These are phyloP conservation scores for Zarea fungicola DNA, from an alignment of 2,329 filamentous ascomycete genomes.

Conservation along the genomic window DNA sequence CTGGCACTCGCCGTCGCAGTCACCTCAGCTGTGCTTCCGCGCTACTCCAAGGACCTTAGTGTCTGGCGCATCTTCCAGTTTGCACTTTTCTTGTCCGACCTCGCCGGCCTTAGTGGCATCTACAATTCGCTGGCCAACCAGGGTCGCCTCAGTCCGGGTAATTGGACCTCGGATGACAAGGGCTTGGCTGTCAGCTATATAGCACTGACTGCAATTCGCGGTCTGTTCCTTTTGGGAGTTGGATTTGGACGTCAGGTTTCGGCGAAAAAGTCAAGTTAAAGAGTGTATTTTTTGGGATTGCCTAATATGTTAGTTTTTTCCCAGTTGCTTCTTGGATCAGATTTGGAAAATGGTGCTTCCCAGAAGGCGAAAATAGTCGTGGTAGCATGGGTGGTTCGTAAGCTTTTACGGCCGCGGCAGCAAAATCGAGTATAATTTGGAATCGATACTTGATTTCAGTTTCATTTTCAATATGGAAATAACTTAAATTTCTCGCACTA, in stretches of 20 bases:
- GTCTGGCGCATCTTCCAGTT: constrained; percentile 19
- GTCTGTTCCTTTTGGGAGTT: constrained; percentile 16
- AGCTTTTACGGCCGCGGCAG: too few species aligned
- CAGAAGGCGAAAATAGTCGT: too few species aligned
- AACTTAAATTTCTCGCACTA: too few species aligned
- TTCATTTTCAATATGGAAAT: too few species aligned
- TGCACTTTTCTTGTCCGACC: constrained; percentile 19
- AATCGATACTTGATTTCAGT: too few species aligned
- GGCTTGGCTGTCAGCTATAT: constrained; percentile 14
- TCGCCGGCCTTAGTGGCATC: constrained; percentile 17
- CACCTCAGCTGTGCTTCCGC: constrained; percentile 17
- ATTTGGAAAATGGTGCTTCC: too few species aligned
- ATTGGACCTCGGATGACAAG: constrained; percentile 17
- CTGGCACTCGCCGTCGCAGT: constrained; percentile 17
- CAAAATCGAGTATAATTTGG: too few species aligned
- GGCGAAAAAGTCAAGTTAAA: constrained; percentile 6
- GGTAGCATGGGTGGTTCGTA: too few species aligned
- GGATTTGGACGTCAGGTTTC: constrained; percentile 9
- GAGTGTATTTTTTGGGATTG: not conserved
- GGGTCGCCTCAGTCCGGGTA: constrained; percentile 12
- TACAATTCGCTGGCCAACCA: constrained; percentile 13
- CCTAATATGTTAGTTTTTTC: not conserved
- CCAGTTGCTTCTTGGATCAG: too few species aligned
- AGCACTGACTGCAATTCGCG: constrained; percentile 13
- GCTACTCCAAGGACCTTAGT: constrained; percentile 16